These are phyloP conservation scores for Austroboletus novae-zelandiae DNA, from an alignment of 1,284 basidiomycete genomes.

Conservation along the genomic window DNA sequence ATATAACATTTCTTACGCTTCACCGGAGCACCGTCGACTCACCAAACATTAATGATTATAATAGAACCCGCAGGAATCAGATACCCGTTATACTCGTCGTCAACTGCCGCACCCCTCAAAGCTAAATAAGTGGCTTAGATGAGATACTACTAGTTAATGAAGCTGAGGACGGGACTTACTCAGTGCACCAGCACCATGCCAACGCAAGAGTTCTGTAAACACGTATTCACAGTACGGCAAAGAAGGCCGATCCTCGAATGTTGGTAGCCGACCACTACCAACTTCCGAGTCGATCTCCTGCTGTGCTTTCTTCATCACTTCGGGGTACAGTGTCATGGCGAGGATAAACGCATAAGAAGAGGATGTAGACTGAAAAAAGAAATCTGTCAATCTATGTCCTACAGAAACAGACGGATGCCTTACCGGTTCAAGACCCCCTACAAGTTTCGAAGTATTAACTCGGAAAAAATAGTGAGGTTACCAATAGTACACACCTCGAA, in stretches of 20 bases:
- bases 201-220: slow-evolving; percentile 54
- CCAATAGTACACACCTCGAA: slow-evolving; percentile 38
- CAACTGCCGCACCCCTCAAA: slow-evolving; percentile 41
- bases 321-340: slow-evolving; percentile 25
- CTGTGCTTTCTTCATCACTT: slow-evolving; percentile 45
- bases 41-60: slow-evolving; percentile 25
- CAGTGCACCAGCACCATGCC: slow-evolving; percentile 49
- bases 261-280: slow-evolving; percentile 40
- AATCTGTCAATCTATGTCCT: background rate
- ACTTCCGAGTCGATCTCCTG: slow-evolving; percentile 56
- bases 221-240: slow-evolving; percentile 30
- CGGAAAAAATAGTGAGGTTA: background rate
- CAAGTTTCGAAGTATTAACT: background rate
- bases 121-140: slow-evolving; percentile 27
- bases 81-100: slow-evolving; percentile 38
- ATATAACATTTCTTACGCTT: too few relatives aligned
- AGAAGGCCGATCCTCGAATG: slow-evolving; percentile 24
- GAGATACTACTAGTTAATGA: background rate
- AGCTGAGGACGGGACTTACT: slow-evolving; percentile 33
- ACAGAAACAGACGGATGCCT: background rate
- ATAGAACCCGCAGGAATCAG: slow-evolving; percentile 17
- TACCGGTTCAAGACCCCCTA: slow-evolving; percentile 13
- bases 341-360: slow-evolving; percentile 13
- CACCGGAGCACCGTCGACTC: background rate
- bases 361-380: slow-evolving; percentile 5